These are phyloP conservation scores for Neonectria hederae DNA, from an alignment of 2,329 filamentous ascomycete genomes.

Conservation along the genomic window DNA sequence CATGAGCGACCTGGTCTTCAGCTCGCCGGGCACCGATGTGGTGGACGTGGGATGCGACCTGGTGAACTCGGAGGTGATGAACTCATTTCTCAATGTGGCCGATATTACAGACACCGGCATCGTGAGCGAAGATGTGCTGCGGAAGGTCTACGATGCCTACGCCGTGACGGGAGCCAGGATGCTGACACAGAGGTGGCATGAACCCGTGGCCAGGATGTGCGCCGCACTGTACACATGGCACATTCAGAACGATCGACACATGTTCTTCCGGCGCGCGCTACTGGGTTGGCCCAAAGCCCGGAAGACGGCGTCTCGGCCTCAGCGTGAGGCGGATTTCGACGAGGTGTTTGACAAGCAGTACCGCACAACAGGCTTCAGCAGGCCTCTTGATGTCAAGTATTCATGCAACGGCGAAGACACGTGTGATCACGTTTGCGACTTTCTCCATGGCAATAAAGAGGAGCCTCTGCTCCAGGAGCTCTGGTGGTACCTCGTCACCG, in stretches of 20 bases:
- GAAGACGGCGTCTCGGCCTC: slow-evolving; percentile 37
- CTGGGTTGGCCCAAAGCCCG: slow-evolving; percentile 44
- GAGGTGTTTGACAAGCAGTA: slow-evolving; percentile 44
- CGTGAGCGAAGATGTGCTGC: slow-evolving; percentile 31
- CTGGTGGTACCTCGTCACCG: slow-evolving; percentile 32
- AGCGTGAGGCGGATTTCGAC: slow-evolving; percentile 44
- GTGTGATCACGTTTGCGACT: slow-evolving; percentile 27
- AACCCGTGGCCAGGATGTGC: slow-evolving; percentile 45
- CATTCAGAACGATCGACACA: slow-evolving; percentile 46
- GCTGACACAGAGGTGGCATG: slow-evolving; percentile 45
- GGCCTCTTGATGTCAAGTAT: slow-evolving; percentile 29
- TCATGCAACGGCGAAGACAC: slow-evolving; percentile 32
- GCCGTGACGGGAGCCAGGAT: slow-evolving; percentile 40
- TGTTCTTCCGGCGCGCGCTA: slow-evolving; percentile 45
- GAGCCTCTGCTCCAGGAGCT: slow-evolving; percentile 33
- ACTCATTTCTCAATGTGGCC: slow-evolving; percentile 36
- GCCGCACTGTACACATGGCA: slow-evolving; percentile 46
- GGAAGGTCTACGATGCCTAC: slow-evolving; percentile 34
- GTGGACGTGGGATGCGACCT: slow-evolving; percentile 37
- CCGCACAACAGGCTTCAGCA: slow-evolving; percentile 41
- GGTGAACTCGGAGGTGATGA: slow-evolving; percentile 38
- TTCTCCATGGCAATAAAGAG: slow-evolving; percentile 3
- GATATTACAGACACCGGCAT: slow-evolving; percentile 34
- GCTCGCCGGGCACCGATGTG: slow-evolving; percentile 39
- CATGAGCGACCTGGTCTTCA: slow-evolving; percentile 38